Percentiles rank a stretch among this genome's conserved stretches.
Conservation (phyloP, 768 basidiomycete genomes). For the Lactarius pseudohatsudake region DNA sequence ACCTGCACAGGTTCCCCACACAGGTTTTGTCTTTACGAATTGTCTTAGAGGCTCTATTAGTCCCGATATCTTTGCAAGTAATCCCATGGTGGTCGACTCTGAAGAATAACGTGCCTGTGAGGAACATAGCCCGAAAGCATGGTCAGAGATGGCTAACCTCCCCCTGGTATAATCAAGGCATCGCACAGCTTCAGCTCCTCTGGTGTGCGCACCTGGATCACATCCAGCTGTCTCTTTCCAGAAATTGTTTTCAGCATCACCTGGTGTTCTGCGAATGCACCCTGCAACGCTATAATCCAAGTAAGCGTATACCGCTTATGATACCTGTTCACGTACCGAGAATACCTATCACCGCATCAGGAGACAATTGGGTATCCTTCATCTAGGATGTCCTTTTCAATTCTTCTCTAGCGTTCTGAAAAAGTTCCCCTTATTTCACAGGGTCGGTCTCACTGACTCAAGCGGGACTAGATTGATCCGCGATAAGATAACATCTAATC, state of each 20-base stretch:
- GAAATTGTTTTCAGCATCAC: constrained; percentile 60
- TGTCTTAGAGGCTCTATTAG: constrained; percentile 76
- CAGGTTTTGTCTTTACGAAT: constrained; percentile 69
- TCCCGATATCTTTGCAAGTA: constrained; percentile 69
- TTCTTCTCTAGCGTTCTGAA: constrained; percentile 5
- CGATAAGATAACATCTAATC: not conserved
- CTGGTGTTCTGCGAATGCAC: constrained; percentile 89
- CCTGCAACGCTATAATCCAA: constrained; percentile 73
- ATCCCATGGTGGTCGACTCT: constrained; percentile 93
- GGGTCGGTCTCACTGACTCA: not conserved
- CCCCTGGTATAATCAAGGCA: constrained; percentile 91
- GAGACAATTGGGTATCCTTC: constrained; percentile 18
- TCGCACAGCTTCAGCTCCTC: constrained; percentile 76
- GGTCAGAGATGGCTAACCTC: constrained; percentile 46
- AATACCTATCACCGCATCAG: constrained; percentile 27
- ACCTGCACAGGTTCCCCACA: constrained; percentile 97
- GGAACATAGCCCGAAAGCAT: not conserved
- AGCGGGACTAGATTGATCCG: not conserved
- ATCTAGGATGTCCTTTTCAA: constrained; percentile 23
- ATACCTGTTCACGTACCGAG: constrained; percentile 21
- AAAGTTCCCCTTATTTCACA: not conserved
- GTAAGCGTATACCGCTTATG: not conserved
- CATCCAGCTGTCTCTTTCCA: constrained; percentile 44
- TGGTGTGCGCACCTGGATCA: constrained; percentile 65
- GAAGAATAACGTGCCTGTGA: not conserved